Percentiles rank a stretch among this genome's conserved stretches.
Conservation (phyloP, 2,329 filamentous ascomycete species). For the Zymoseptoria pseudotritici region DNA sequence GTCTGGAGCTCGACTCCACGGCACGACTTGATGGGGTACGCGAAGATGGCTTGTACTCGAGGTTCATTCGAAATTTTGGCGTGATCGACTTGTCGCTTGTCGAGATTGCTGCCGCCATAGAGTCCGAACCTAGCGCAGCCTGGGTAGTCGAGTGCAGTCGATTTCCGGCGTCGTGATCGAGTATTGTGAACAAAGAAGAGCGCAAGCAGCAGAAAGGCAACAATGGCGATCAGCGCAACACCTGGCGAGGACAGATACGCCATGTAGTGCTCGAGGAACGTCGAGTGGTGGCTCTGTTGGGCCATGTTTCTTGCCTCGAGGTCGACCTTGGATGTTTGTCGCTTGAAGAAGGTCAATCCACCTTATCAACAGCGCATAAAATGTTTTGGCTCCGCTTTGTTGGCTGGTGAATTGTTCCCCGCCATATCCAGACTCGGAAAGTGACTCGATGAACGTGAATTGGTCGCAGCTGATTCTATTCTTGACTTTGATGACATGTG, state of each 20-base stretch:
- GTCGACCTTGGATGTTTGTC: neutral
- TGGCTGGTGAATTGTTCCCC: neutral
- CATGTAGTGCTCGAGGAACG: neutral
- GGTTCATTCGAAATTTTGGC: neutral
- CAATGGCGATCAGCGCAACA: neutral
- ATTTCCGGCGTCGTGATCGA: neutral
- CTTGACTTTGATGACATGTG: neutral
- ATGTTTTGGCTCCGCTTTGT: neutral
- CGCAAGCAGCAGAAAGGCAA: neutral
- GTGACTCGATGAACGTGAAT: neutral
- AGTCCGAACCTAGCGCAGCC: neutral
- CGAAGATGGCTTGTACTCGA: conserved; percentile 32
- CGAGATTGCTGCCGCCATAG: neutral
- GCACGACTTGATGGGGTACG: conserved; percentile 44
- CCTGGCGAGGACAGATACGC: neutral
- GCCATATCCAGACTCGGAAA: neutral
- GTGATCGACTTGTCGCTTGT: neutral
- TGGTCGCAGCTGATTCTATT: neutral
- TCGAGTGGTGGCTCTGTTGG: neutral
- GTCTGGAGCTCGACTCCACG: conserved; percentile 33
- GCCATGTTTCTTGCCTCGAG: neutral
- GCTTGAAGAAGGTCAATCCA: too few species aligned
- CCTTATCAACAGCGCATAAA: neutral
- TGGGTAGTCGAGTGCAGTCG: neutral
- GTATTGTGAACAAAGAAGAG: neutral